Evolutionary conservation across 1,284 basidiomycete genomes (phyloP), one percentile per base, ranked within the genome.

Genomic region (Grifola frondosa): DNA sequence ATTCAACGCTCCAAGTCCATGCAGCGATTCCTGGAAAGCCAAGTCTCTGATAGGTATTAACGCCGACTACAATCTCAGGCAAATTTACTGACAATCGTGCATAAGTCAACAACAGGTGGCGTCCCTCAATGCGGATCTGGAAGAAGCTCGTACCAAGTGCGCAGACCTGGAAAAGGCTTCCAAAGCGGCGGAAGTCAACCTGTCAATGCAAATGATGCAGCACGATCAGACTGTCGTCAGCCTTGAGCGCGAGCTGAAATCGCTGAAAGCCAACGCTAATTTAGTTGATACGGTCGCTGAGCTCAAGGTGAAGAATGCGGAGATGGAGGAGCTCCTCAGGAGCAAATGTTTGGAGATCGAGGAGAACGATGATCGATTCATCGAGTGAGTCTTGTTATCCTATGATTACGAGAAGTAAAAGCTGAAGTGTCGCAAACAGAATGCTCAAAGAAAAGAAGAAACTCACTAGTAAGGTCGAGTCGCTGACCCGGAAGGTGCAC

Each of bases 381-480:
- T 90, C 45, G 84, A 84, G 87, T 89, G 65, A 54, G 86, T 75
- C 17, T 10, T 16, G 5, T 23, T 24, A 5, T 10, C 4, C 6
- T n/a, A 2, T 17, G 4, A n/a, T 11, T 11, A 12, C 20, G 6
- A 7, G 11, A 16, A 4, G 8, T 8, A 6, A 15, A 12, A 17
- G n/a, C n/a, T n/a, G n/a, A n/a, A n/a, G n/a, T 21, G 16, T 19
- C 29, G 12, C 6, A 1, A 19, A 30, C 45, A 89, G 86, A 54
- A 75, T 86, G 59, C 61, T 87, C 46, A 88, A 88, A 61, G 81
- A 83, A 52, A 88, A 87, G 66, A 89, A 88, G 69, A 87, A 84
- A 54, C 68, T 89, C 20, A 69, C 68, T 4, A 69, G 64, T 39
- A 88, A 82, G 64, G 77, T 87, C 26, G 87, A 89, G 44, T 70